phyloP scores from a whole-genome alignment of 2,329 filamentous ascomycete species.

The Dryadomyces quercivorus region DNA sequence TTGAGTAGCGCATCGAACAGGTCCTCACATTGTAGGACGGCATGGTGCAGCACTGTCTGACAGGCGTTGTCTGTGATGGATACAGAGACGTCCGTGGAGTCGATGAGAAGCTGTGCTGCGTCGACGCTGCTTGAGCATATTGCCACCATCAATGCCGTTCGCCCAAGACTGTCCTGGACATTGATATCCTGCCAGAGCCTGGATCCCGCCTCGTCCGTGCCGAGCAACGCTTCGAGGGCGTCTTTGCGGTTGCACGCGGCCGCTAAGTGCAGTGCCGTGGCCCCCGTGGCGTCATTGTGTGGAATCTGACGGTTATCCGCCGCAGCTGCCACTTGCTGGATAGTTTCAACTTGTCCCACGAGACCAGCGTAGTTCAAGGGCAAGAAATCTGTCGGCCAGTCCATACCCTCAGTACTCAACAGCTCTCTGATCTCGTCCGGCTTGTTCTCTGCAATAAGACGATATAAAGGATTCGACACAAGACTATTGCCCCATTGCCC shows the following conservation, averaged over 20 bases:
- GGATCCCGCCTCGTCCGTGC: neutral
- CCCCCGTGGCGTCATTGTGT: neutral
- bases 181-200: neutral
- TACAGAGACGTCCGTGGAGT: neutral
- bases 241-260: neutral
- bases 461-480: neutral
- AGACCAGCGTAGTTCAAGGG: neutral
- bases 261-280: neutral
- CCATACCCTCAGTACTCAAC: too few species aligned
- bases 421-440: neutral
- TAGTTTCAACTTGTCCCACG: neutral
- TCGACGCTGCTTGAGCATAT: neutral
- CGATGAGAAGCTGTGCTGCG: neutral
- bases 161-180: neutral
- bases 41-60: neutral
- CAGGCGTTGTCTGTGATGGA: neutral
- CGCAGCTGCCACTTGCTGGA: neutral
- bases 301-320: neutral
- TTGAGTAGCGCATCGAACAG: too few species aligned
- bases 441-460: neutral
- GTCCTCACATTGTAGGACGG: neutral
- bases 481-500: neutral
- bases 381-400: neutral
- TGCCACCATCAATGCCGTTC: neutral
- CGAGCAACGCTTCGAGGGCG: neutral